Base-by-base conservation (phyloP, 306 rosid genomes). In the Trichosanthes truncata region DNA sequence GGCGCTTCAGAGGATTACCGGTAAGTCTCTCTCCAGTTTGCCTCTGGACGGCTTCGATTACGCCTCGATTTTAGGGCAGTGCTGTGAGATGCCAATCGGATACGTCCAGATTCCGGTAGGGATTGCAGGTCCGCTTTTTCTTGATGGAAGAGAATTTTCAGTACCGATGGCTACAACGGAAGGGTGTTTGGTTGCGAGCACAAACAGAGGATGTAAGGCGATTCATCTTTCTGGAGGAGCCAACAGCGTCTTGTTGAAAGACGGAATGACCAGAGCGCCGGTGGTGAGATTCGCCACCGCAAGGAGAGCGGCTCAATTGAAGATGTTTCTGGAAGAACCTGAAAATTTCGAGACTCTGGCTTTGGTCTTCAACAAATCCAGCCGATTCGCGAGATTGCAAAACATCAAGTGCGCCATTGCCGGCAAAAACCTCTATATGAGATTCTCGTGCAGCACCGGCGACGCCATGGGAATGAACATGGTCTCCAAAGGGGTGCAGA, bases 401-500 rank as follows among this genome's bases (percentile, higher is more conserved):
- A 80, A 17, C 11, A 83, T 94, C 3, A 88, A 92, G 61, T 82
- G 90, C 38, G 68, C 86, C 0, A 14, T 94, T 2, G 97, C 96
- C 13, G 98, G 98, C 18, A 94, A 90, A 87, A 94, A 92, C 66
- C 79, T 92, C 17, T 92, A 89, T 78, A 84, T 85, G 66, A 91
- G 98, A 81, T 94, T 94, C 85, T 52, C 80, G 17, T 94, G 97
- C 84, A 82, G 89, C 80, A 94, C 98, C 0, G 98, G 97, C 3
- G 98, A 94, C 33, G 98, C 98, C 12, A 94, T 94, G 98, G 98
- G 98, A 29, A 94, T 94, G 98, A 94, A 94, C 86, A 94, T 94
- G 98, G 89, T 94, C 9, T 94, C 98, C 0, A 94, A 94, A 83
- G 97, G 97, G 0, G 98, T 94, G 0, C 97, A 94, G 63, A 91